Conservation (phyloP, 495 filamentous ascomycete species). For the Neurospora cerealis region DNA sequence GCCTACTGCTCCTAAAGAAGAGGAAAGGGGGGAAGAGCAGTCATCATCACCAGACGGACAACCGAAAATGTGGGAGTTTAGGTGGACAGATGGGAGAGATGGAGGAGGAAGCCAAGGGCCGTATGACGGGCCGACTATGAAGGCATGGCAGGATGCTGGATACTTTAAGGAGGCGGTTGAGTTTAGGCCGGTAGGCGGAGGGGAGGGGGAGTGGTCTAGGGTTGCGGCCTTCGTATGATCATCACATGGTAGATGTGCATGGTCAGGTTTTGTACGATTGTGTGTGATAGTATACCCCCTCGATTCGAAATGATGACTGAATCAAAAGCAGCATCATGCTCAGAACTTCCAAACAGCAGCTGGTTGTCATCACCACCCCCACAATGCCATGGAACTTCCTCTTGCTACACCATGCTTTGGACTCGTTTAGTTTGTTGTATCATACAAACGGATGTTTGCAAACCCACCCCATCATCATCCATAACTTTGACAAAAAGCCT, state of each 20-base stretch:
- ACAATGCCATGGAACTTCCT: background rate
- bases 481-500: background rate
- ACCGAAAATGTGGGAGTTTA: conserved; percentile 71
- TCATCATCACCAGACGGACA: conserved; percentile 2
- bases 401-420: background rate
- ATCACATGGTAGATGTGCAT: background rate
- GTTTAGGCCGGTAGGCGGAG: conserved; percentile 56
- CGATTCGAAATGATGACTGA: background rate
- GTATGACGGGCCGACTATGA: conserved; percentile 77
- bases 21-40: conserved; percentile 7
- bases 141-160: conserved; percentile 76
- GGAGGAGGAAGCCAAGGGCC: conserved; percentile 72
- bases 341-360: background rate
- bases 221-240: conserved; percentile 51
- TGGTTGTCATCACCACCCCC: background rate
- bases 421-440: background rate
- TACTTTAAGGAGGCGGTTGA: conserved; percentile 94
- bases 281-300: background rate
- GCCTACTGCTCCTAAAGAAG: conserved; percentile 10
- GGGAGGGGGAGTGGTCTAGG: conserved; percentile 47
- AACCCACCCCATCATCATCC: background rate
- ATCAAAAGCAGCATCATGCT: background rate
- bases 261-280: background rate
- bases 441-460: background rate
- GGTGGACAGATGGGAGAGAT: conserved; percentile 86